A percentile compares a stretch with the other conserved stretches of the same genome.
Conservation (phyloP, 2,329 filamentous ascomycete species). For the Grosmannia huntii region DNA sequence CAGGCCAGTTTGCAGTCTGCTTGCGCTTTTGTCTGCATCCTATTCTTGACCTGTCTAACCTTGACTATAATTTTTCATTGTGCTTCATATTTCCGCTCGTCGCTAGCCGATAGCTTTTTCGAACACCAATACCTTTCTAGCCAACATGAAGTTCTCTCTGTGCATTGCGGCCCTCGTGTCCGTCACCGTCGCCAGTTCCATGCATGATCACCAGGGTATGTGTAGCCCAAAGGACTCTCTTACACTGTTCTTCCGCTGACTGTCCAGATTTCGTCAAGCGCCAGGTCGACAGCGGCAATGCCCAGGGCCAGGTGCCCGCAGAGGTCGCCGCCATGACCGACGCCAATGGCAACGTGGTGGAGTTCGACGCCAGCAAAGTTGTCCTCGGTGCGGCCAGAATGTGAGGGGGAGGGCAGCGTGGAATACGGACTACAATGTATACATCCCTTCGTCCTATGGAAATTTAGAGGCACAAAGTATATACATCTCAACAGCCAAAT, state of each 20-base stretch:
- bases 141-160: conserved; percentile 38
- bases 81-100: neutral
- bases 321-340: conserved; percentile 33
- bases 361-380: conserved; percentile 30
- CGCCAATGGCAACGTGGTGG: conserved; percentile 28
- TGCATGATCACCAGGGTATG: conserved; percentile 3
- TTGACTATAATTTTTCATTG: too few species aligned
- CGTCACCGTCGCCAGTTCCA: conserved; percentile 24
- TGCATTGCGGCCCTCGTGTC: conserved; percentile 33
- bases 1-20: too few species aligned
- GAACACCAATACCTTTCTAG: neutral
- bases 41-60: too few species aligned
- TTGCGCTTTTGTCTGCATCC: too few species aligned
- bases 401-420: conserved; percentile 14
- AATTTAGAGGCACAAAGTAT: too few species aligned
- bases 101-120: neutral
- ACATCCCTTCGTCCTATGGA: too few species aligned
- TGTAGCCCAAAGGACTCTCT: neutral
- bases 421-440: too few species aligned
- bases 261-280: conserved; percentile 1
- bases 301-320: conserved; percentile 18
- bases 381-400: conserved; percentile 24
- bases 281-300: conserved; percentile 1
- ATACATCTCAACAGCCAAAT: too few species aligned
- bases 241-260: neutral